A percentile compares a stretch with the other conserved stretches of the same genome.
These are phyloP conservation scores for Boletus fagicola DNA, from an alignment of 768 basidiomycete species.

Conservation along the genomic window DNA sequence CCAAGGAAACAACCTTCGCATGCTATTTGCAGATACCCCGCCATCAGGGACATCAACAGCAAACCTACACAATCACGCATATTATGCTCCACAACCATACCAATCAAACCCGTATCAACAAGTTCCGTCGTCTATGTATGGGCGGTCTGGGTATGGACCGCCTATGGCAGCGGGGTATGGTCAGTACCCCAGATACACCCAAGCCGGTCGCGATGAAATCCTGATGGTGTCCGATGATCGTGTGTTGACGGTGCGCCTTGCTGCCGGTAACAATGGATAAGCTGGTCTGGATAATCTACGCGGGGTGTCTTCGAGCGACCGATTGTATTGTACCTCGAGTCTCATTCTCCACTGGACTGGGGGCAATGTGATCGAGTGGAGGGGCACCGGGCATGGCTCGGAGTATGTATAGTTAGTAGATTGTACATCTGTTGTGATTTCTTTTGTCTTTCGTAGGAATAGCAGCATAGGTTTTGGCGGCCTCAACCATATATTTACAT, in stretches of 20 bases:
- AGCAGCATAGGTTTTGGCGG: not conserved
- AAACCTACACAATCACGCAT: constrained; percentile 37
- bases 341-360: constrained; percentile 18
- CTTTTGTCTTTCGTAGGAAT: constrained; percentile 9
- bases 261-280: constrained; percentile 27
- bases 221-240: constrained; percentile 89
- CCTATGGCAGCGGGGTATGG: constrained; percentile 34
- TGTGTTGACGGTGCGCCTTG: constrained; percentile 65
- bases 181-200: constrained; percentile 44
- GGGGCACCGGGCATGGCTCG: not conserved
- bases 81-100: constrained; percentile 32
- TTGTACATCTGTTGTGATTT: constrained; percentile 31
- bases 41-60: constrained; percentile 73
- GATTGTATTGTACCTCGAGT: constrained; percentile 11
- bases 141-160: constrained; percentile 31
- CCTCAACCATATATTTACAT: not conserved
- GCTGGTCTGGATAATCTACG: not conserved
- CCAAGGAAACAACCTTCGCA: constrained; percentile 84
- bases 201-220: constrained; percentile 76
- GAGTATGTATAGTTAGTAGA: constrained; percentile 29
- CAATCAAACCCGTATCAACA: constrained; percentile 34
- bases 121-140: constrained; percentile 25
- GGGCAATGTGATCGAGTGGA: constrained; percentile 8
- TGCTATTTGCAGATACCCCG: constrained; percentile 92
- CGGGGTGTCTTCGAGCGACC: not conserved